Conservation (phyloP, 148 eudicot genomes). For the Rhododendron mucronatum region DNA sequence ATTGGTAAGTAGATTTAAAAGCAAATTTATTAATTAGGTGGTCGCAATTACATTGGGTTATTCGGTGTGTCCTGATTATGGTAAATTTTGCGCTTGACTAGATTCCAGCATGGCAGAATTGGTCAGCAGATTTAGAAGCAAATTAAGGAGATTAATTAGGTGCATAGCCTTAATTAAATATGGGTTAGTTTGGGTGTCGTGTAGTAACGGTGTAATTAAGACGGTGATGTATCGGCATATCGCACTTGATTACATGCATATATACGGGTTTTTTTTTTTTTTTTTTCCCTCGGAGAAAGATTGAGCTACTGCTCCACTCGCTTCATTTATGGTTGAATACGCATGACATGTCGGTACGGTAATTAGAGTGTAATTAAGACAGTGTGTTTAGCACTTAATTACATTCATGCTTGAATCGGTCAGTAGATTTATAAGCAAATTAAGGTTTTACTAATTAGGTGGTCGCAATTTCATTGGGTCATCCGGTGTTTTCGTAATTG, state of each 20-base stretch:
- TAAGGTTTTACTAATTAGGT: too few species aligned
- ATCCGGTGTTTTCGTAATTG: neutral
- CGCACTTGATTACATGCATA: neutral
- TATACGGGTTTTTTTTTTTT: neutral
- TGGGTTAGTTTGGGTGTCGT: neutral
- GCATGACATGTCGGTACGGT: too few species aligned
- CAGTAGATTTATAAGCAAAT: neutral
- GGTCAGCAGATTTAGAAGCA: too few species aligned
- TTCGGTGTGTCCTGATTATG: neutral
- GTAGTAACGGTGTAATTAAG: neutral
- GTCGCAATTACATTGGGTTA: neutral
- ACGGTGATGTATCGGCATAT: neutral
- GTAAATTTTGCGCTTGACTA: too few species aligned
- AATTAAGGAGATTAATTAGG: neutral
- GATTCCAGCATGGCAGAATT: too few species aligned
- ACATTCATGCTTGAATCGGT: neutral
- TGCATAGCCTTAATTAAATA: neutral
- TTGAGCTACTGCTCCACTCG: too few species aligned
- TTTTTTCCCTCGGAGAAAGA: neutral
- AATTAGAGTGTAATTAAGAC: too few species aligned
- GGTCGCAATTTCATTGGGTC: neutral
- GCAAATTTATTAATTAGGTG: neutral
- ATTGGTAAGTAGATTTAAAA: neutral
- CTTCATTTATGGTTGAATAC: too few species aligned
- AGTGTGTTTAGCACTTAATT: neutral